Evolutionary conservation across 495 filamentous ascomycete species (phyloP), one percentile per base, ranked within the genome.

Genomic region (Entonaema liquescens): DNA sequence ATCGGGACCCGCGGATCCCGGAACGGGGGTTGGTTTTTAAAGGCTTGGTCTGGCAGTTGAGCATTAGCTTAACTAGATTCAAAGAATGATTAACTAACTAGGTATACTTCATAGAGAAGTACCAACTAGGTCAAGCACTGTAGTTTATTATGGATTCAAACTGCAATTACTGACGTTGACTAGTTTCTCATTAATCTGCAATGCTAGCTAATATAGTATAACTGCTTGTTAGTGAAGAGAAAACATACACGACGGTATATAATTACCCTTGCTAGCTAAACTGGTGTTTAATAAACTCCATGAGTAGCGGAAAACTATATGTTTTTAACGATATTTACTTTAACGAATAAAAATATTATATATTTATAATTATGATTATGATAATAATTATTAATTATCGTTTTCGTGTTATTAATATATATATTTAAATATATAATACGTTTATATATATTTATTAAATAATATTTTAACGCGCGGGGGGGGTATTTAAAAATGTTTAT

Each of bases 1-100:
- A 31, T 67, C 69, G 69, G 69, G 13, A 31, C 29, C 69, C 69
- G 69, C 69, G 69, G 69, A 38, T 26, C 23, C 63, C 63, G 64
- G 26, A 44, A 9, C 9, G 21, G 17, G 28, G 57, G 11, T 53
- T n/a, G n/a, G n/a, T n/a, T n/a, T n/a, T 29, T 47, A 47, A 47
- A 47, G 4, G 9, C 19, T 12, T 47, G 42, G 33, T 25, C 62
- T 38, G 38, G 17, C 15, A 47, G 21, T 44, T 58, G 17, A 50
- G 8, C 23, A 58, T 66, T 26, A 66, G 68, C 42, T 58, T 25
- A 58, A 7, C 47, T 56, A n/a, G n/a, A n/a, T 25, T 29, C n/a
- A 40, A 33, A 15, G 25, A 15, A 60, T 12, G 15, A 13, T 9
- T 50, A 31, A 3, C 31, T 50, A n/a, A n/a, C n/a, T n/a, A n/a